Evolutionary conservation across 2,329 filamentous ascomycete genomes (phyloP), one percentile per base, ranked within the genome.

Genomic region (Hymenoscyphus fraxineus): DNA sequence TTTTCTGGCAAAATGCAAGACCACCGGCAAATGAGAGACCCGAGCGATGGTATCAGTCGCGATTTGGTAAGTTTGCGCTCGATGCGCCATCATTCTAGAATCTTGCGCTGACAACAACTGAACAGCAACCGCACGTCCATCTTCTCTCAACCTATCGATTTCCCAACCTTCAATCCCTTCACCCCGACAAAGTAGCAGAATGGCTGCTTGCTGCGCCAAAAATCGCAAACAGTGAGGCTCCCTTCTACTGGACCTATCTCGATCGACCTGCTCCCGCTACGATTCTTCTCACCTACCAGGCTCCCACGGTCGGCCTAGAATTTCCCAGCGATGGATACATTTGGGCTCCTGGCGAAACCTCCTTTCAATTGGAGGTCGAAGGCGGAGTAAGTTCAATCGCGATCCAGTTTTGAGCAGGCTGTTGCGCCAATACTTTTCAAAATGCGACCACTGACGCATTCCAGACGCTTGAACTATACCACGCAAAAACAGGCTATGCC

Each of bases 181-280:
- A 89, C 71, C 82, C 91, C 38, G 85, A 90, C 64, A 90, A 93
- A 69, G 91, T 94, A 32, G 89, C 92, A 66, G 88, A 91, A 73
- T 94, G 92, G 83, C 85, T 98, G 66, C 83, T 93, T 74, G 86
- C 88, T 73, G 93, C 93, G 47, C 92, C 93, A 9, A 89, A 91
- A 74, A 90, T 97, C 67, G 90, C 93, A 71, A 91, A 92, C 77
- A 90, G 96, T 74, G 83, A 88, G 68, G 89, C 93, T 59, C 87
- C 94, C 2, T 93, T 99, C 83, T 91, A 89, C 78, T 99, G 94
- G 94, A 93, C 90, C 57, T 97, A 94, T 76, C 85, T 98, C 64
- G 88, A 95, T 72, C 85, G 87, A 61, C 94, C 94, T 12, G 83
- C 83, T 61, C 92, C 96, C 77, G 93, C 93, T 63, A 89, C 88